phyloP scores from a whole-genome alignment of 257 asterid species.

The Thymus mandschuricus region DNA sequence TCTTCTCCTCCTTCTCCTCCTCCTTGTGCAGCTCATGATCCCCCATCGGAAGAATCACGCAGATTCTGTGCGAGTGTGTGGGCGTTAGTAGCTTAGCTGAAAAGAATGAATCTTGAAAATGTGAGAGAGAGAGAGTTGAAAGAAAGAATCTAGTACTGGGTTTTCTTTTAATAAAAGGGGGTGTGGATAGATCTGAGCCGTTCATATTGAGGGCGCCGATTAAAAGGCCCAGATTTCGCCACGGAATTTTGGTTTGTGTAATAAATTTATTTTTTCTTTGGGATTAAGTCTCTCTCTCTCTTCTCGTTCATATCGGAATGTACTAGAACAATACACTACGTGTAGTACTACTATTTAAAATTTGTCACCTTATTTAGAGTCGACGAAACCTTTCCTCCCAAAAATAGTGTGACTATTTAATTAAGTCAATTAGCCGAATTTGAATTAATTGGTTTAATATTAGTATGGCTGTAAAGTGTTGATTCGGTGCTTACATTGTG shows the following conservation, averaged over 20 bases:
- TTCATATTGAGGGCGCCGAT: not conserved
- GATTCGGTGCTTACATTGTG: too few species aligned
- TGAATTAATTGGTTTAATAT: too few species aligned
- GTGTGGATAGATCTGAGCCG: slow-evolving; percentile 38
- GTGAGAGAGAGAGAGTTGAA: not conserved
- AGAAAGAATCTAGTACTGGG: not conserved
- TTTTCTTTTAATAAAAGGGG: not conserved
- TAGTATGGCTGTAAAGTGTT: too few species aligned
- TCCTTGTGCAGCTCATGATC: slow-evolving; percentile 71
- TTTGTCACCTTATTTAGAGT: too few species aligned
- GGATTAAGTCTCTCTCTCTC: slow-evolving; percentile 34
- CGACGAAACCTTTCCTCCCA: not conserved
- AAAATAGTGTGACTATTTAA: not conserved
- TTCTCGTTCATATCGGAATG: slow-evolving; percentile 28
- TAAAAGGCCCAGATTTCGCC: slow-evolving; percentile 36
- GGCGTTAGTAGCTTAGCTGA: slow-evolving; percentile 2
- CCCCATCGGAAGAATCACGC: slow-evolving; percentile 51
- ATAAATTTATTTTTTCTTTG: slow-evolving; percentile 23
- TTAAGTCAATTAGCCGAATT: not conserved
- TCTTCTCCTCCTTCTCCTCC: slow-evolving; percentile 41
- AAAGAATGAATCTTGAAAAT: slow-evolving; percentile 34
- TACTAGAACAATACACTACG: slow-evolving; percentile 38
- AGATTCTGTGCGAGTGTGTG: slow-evolving; percentile 12
- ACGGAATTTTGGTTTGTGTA: not conserved
- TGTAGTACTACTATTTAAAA: slow-evolving; percentile 1